A percentile compares a stretch with the other conserved stretches of the same genome.
phyloP scores from a whole-genome alignment of 1,284 basidiomycete species.

The Malassezia obtusa region DNA sequence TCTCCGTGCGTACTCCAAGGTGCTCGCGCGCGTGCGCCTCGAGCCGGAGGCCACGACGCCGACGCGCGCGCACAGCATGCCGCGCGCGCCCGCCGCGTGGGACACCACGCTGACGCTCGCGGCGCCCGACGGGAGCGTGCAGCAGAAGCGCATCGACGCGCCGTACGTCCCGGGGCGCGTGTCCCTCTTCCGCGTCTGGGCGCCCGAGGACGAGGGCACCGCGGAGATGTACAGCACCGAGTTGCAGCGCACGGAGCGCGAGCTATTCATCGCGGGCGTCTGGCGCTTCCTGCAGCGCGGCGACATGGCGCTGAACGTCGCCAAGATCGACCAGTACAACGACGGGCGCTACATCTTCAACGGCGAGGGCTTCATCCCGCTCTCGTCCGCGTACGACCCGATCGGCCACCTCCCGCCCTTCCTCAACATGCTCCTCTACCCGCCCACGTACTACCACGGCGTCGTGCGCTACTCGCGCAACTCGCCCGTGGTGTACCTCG shows the following conservation, averaged over 20 bases:
- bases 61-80: neutral
- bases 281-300: constrained; percentile 46
- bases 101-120: neutral
- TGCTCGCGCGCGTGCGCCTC: constrained; percentile 45
- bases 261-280: constrained; percentile 44
- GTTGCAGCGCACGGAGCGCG: constrained; percentile 35
- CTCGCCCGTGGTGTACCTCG: constrained; percentile 40
- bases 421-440: constrained; percentile 47
- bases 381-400: constrained; percentile 44
- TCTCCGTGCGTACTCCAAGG: constrained; percentile 48
- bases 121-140: neutral
- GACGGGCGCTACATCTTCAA: constrained; percentile 47
- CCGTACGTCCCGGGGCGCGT: constrained; percentile 47
- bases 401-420: constrained; percentile 49
- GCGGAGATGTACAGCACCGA: constrained; percentile 36
- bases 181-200: constrained; percentile 49
- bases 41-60: neutral
- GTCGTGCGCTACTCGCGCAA: constrained; percentile 32
- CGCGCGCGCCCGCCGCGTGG: neutral
- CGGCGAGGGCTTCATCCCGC: constrained; percentile 44
- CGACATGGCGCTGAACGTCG: constrained; percentile 49
- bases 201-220: constrained; percentile 30
- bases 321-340: constrained; percentile 38
- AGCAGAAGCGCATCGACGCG: constrained; percentile 6
- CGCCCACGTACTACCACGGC: constrained; percentile 49